Evolutionary conservation across 164 flowering plant genomes (phyloP), one percentile per base, ranked within the genome.

Genomic region (Warburgia ugandensis): DNA sequence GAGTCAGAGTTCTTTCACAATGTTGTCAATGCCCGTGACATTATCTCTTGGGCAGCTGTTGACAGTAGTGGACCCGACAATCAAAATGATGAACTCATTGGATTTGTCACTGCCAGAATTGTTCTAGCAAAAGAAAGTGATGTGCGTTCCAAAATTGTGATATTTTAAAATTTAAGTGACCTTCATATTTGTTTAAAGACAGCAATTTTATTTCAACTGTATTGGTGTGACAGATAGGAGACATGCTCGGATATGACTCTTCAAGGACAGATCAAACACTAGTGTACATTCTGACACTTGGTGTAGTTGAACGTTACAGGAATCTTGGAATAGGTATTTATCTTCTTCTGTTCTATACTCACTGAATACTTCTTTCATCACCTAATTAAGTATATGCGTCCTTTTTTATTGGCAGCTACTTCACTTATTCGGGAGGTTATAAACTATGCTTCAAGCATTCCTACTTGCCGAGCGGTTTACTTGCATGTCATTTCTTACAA

Each of bases 1-100:
- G 96, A 92, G 69, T 40, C 84, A 41, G 97, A 88, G 58, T 89
- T 92, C 69, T 92, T 92, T 67, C 81, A 68, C 54, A 79, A 77
- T 72, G 99, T 86, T 52, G 99, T 84, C 25, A 70, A 79, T 77
- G 84, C 81, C 10, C 73, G 71, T 42, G 92, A 74, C 41, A 86
- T 88, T 55, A 79, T 92, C 28, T 84, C 97, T 3, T 92, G 99
- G 99, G 97, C 78, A 32, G 99, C 92, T 58, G 92, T 92, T 68
- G 99, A 92, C 64, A 68, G 72, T 29, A 81, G 78, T 59, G 75
- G 82, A 37, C 73, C 85, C 16, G 63, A 72, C 61, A 74, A 63
- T 38, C 70, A 65, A 54, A 57, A 69, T 68, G 89, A 84, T 50
- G 91, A 92, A 60, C 87, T 89, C 31, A 73, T 92, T 67, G 99